Percentiles rank a stretch among this genome's conserved stretches.
Evolutionary conservation across 768 basidiomycete genomes (phyloP).

Genomic region (Podaxis sp.): DNA sequence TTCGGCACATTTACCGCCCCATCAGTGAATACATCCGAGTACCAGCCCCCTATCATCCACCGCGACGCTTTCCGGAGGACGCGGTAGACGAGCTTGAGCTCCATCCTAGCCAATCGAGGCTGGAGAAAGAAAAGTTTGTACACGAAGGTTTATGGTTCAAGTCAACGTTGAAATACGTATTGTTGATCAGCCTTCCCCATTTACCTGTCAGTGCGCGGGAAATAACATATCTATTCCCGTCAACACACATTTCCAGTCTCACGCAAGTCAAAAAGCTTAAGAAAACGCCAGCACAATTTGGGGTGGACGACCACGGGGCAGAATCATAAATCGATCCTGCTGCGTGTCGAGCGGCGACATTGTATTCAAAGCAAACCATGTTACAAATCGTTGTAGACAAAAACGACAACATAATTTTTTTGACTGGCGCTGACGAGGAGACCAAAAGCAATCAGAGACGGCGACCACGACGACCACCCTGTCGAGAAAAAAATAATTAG

Average conservation of each 20-base stretch:
- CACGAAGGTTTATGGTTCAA: not conserved
- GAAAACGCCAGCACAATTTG: constrained; percentile 28
- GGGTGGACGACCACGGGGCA: constrained; percentile 77
- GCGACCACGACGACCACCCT: constrained; percentile 99
- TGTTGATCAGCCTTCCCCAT: not conserved
- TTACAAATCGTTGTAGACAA: constrained; percentile 21
- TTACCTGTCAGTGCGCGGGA: not conserved
- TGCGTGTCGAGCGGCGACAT: constrained; percentile 91
- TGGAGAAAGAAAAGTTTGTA: not conserved
- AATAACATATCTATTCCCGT: not conserved
- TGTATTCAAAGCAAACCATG: constrained; percentile 38
- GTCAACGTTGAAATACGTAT: not conserved
- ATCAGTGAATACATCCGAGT: constrained; percentile 56
- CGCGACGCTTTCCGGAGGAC: constrained; percentile 59
- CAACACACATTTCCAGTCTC: not conserved
- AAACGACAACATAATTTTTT: constrained; percentile 19
- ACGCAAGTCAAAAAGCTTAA: not conserved
- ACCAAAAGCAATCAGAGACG: constrained; percentile 60
- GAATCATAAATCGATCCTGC: constrained; percentile 49
- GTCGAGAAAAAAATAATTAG: not conserved
- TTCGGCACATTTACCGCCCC: constrained; percentile 55
- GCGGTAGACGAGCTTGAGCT: constrained; percentile 55
- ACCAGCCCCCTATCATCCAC: constrained; percentile 60
- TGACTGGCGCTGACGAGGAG: constrained; percentile 19
- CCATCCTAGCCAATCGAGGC: constrained; percentile 27